Conservation (phyloP, 2,329 filamentous ascomycete species). For the Fusarium sp. region DNA sequence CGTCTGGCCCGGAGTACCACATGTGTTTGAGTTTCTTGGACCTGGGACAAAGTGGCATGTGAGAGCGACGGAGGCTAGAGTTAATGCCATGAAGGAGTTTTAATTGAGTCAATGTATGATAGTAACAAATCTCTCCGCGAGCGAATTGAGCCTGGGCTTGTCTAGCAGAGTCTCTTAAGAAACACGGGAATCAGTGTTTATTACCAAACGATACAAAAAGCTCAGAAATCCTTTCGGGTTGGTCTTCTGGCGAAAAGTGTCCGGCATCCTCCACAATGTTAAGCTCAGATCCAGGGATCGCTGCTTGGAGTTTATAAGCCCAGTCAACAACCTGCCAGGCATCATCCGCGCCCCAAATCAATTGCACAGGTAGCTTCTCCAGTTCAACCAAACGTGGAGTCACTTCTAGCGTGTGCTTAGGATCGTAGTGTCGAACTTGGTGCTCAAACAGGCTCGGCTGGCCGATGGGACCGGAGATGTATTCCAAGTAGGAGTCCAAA, state of each 20-base stretch:
- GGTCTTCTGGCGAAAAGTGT: slow-evolving; percentile 49
- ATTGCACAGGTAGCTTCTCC: slow-evolving; percentile 41
- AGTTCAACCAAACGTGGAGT: slow-evolving; percentile 40
- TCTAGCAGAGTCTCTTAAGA: neutral
- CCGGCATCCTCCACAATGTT: slow-evolving; percentile 43
- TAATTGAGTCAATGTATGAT: neutral
- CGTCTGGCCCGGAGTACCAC: slow-evolving; percentile 37
- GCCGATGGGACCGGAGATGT: slow-evolving; percentile 49
- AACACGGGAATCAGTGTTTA: neutral
- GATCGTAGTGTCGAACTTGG: slow-evolving; percentile 49
- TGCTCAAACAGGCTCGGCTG: slow-evolving; percentile 50
- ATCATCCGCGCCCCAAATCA: slow-evolving; percentile 50
- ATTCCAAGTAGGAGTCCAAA: slow-evolving; percentile 44
- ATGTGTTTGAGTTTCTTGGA: slow-evolving; percentile 34
- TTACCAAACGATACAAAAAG: slow-evolving; percentile 24
- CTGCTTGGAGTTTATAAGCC: slow-evolving; percentile 45
- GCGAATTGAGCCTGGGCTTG: neutral
- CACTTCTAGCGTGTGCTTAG: slow-evolving; percentile 50
- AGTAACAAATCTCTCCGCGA: neutral
- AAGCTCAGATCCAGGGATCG: slow-evolving; percentile 47
- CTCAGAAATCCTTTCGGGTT: slow-evolving; percentile 36
- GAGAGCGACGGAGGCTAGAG: slow-evolving; percentile 18
- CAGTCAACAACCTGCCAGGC: slow-evolving; percentile 48
- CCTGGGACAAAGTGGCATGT: slow-evolving; percentile 29
- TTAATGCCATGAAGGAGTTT: slow-evolving; percentile 22